A percentile compares a stretch with the other conserved stretches of the same genome.
Evolutionary conservation across 2,329 filamentous ascomycete genomes (phyloP).

Genomic region (Aspergillus sp.): DNA sequence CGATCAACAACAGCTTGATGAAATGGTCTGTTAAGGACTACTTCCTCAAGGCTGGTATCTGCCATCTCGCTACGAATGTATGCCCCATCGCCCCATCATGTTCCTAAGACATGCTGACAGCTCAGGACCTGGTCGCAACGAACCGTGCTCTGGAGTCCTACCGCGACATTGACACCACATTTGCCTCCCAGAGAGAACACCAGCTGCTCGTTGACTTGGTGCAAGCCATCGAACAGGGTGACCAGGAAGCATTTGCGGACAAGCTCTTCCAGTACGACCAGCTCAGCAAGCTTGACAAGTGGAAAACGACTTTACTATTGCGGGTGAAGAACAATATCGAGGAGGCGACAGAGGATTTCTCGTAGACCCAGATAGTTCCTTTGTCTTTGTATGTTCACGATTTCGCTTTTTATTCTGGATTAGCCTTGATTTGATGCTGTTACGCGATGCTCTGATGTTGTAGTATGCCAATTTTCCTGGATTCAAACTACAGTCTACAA

Average conservation of each 20-base stretch:
- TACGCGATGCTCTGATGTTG: background rate
- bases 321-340: constrained; percentile 79
- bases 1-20: constrained; percentile 86
- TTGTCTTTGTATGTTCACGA: constrained; percentile 2
- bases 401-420: constrained; percentile 1
- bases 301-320: constrained; percentile 84
- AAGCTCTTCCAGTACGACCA: constrained; percentile 86
- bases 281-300: constrained; percentile 89
- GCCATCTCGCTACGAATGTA: constrained; percentile 64
- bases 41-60: constrained; percentile 88
- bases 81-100: constrained; percentile 1
- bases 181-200: constrained; percentile 70
- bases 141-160: constrained; percentile 78
- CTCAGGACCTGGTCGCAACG: constrained; percentile 65
- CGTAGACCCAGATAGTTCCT: constrained; percentile 35
- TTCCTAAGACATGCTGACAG: constrained; percentile 3
- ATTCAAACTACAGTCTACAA: background rate
- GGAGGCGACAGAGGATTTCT: constrained; percentile 62
- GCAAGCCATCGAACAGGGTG: constrained; percentile 66
- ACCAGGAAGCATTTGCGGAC: constrained; percentile 77
- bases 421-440: constrained; percentile 1
- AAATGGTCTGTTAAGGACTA: constrained; percentile 94
- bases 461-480: background rate
- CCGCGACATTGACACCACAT: constrained; percentile 69
- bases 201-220: constrained; percentile 72